Conservation (phyloP, 192 early-diverging fungal species). For the Martensiomyces pterosporus region DNA sequence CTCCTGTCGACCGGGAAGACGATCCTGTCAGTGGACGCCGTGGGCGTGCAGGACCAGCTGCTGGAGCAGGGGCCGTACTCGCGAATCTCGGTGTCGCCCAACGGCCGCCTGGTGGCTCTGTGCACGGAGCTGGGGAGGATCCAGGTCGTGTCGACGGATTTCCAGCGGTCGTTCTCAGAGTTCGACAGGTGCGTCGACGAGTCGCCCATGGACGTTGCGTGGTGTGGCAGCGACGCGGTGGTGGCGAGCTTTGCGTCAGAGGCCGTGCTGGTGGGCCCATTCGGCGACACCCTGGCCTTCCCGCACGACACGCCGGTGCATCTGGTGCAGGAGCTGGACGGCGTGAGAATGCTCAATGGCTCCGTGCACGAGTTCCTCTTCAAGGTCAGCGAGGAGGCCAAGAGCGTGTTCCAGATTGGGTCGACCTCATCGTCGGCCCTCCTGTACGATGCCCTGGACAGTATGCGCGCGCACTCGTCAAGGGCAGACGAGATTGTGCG, state of each 20-base stretch:
- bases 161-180: constrained; percentile 88
- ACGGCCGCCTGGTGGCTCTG: constrained; percentile 89
- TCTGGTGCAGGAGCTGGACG: constrained; percentile 88
- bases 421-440: constrained; percentile 91
- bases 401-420: constrained; percentile 85
- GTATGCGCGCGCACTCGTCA: constrained; percentile 62
- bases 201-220: constrained; percentile 19
- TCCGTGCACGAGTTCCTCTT: constrained; percentile 82
- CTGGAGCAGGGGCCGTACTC: constrained; percentile 86
- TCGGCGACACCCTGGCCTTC: constrained; percentile 65
- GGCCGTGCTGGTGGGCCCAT: constrained; percentile 88
- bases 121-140: constrained; percentile 74
- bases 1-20: constrained; percentile 72
- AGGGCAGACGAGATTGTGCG: constrained; percentile 96
- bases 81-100: constrained; percentile 86
- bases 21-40: constrained; percentile 77
- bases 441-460: constrained; percentile 78
- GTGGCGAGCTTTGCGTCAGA: constrained; percentile 79
- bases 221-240: constrained; percentile 96
- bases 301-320: constrained; percentile 74
- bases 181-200: constrained; percentile 42
- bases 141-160: constrained; percentile 93
- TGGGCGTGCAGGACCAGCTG: constrained; percentile 73
- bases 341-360: constrained; percentile 81
- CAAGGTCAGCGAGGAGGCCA: constrained; percentile 57